Evolutionary conservation across 2,329 filamentous ascomycete genomes (phyloP), one percentile per base, ranked within the genome.

Genomic region (Alternaria sp.): DNA sequence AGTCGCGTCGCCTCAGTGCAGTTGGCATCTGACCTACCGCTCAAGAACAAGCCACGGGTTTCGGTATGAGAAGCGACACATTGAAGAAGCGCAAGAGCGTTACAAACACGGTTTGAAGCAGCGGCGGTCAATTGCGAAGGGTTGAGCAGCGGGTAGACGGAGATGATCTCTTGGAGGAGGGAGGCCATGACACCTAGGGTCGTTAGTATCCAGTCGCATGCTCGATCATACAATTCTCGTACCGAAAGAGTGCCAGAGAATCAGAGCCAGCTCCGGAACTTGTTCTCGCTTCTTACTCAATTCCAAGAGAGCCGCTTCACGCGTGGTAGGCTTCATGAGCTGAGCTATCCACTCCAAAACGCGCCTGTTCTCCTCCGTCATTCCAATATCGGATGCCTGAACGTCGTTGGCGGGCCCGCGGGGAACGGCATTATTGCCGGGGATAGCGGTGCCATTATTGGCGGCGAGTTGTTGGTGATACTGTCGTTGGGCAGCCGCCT

Each of bases 231-330:
- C 12, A 22, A 16, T 30, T 3, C 11, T 7, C 58, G 48, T 87
- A 96, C 94, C 95, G 75, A 97, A 98, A 4, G 94, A 98, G 80
- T 99, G 95, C 95, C 95, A 99, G 63, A 99, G 84, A 63, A 99
- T 97, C 72, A 99, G 84, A 47, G 95, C 95, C 61, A 99, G 84
- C 82, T 99, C 95, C 0, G 95, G 94, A 16, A 99, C 95, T 80
- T 98, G 95, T 81, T 99, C 95, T 58, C 95, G 86, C 86, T 99
- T 99, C 85, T 99, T 99, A 82, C 94, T 98, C 52, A 99, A 86
- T 80, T 99, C 95, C 74, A 99, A 86, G 55, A 99, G 85, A 51
- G 95, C 95, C 5, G 92, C 90, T 82, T 98, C 95, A 64, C 95
- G 88, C 28, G 93, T 94, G 71, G 86, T 89, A 66, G 94, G 91